These are phyloP conservation scores for Phlyctochytrium arcticum DNA, from an alignment of 192 early-diverging fungal species.

Conservation along the genomic window DNA sequence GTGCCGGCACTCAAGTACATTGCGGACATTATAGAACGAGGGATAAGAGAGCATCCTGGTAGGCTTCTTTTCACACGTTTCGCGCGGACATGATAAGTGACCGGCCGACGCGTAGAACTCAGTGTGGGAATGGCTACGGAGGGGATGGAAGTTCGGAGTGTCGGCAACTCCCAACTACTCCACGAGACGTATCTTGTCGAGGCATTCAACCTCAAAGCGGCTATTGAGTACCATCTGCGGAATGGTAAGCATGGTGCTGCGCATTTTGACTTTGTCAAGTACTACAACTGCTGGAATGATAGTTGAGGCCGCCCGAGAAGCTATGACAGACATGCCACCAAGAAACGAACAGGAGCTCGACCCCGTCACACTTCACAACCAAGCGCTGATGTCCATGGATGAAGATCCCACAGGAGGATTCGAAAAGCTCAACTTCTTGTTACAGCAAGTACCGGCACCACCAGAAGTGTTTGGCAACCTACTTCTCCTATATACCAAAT, in stretches of 20 bases:
- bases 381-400: constrained; percentile 62
- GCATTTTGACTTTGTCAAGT: not conserved
- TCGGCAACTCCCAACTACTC: constrained; percentile 55
- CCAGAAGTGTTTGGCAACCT: constrained; percentile 62
- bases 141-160: constrained; percentile 59
- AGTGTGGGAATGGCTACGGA: constrained; percentile 63
- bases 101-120: constrained; percentile 35
- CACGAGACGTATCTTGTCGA: constrained; percentile 61
- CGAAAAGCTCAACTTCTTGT: constrained; percentile 57
- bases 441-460: constrained; percentile 52
- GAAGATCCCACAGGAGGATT: constrained; percentile 55
- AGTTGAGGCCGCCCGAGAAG: constrained; percentile 61
- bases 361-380: constrained; percentile 61
- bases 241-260: constrained; percentile 39
- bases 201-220: constrained; percentile 64
- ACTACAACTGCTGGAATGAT: not conserved
- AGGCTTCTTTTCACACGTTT: not conserved
- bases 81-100: not conserved
- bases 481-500: constrained; percentile 57
- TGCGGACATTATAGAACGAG: constrained; percentile 59
- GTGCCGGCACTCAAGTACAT: constrained; percentile 56
- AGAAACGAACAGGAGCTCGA: constrained; percentile 57
- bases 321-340: constrained; percentile 64
- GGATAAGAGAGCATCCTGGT: constrained; percentile 61
- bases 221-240: constrained; percentile 61